Percentiles rank a stretch among this genome's conserved stretches.
phyloP scores from a whole-genome alignment of 1,139 yeast genomes.

The Suhomyces guaymorum region DNA sequence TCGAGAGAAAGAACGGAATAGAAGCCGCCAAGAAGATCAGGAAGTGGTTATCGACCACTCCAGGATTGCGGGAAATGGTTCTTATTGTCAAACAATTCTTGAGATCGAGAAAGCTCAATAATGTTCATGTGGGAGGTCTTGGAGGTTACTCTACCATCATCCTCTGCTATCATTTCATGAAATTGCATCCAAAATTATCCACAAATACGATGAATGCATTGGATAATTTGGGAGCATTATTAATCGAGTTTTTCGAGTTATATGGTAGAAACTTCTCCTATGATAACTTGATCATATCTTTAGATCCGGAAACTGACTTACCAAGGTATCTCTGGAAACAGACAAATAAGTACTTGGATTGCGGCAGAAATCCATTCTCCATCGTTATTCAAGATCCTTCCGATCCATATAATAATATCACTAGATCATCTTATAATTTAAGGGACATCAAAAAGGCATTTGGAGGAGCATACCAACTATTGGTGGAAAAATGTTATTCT shows the following conservation, averaged over 20 bases:
- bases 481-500: conserved; percentile 69
- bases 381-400: conserved; percentile 90
- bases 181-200: conserved; percentile 75
- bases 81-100: conserved; percentile 85
- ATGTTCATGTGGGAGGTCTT: conserved; percentile 94
- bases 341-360: conserved; percentile 54
- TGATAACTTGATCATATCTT: conserved; percentile 70
- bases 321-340: conserved; percentile 61
- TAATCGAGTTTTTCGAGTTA: conserved; percentile 93
- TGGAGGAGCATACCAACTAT: conserved; percentile 84
- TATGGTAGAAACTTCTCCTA: conserved; percentile 92
- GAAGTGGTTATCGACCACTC: conserved; percentile 70
- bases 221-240: conserved; percentile 81
- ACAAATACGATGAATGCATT: conserved; percentile 66
- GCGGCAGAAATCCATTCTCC: conserved; percentile 58
- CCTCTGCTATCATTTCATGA: conserved; percentile 77
- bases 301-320: conserved; percentile 49
- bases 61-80: conserved; percentile 84
- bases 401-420: conserved; percentile 77
- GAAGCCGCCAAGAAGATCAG: conserved; percentile 82
- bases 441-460: conserved; percentile 83
- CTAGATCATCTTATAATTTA: conserved; percentile 82
- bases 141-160: conserved; percentile 96
- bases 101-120: conserved; percentile 74
- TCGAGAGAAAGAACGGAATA: conserved; percentile 84